Evolutionary conservation across 768 basidiomycete genomes (phyloP), one percentile per base, ranked within the genome.

Genomic region (Termitomyces sp.): DNA sequence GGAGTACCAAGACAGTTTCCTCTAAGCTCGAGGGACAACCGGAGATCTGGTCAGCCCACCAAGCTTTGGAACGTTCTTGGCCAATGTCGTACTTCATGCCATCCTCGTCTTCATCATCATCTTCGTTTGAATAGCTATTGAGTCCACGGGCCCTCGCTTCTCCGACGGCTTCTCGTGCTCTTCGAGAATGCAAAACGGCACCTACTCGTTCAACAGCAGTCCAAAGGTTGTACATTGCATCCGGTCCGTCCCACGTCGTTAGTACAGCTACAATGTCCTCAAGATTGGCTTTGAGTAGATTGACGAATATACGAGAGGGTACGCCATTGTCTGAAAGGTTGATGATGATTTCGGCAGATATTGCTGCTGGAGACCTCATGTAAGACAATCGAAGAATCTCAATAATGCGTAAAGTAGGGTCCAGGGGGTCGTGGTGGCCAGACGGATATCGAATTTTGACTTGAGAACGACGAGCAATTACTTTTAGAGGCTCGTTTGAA

Each of bases 271-370:
- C 69, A 9, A 78, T 56, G 29, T 69, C 69, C 34, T 65, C 58
- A 1, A 81, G 62, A 20, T 69, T 69, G 37, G 69, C 45, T 57
- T 71, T 69, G 34, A 81, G 59, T 2, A 84, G 60, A 0, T 72
- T 51, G 5, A 69, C 49, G 59, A 87, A 83, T 5, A 75, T 66
- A 0, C 45, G 4, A 28, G 68, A 57, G 6, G 77, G 75, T 3
- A 89, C 86, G 0, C 82, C 82, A 62, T 88, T 88, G 56, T 87
- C 85, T 0, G 80, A 75, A 6, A 88, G 72, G 64, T 87, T 87
- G 50, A 86, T 79, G 37, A 87, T 81, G 0, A 77, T 81, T 61
- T 89, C 85, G 1, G 74, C 69, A 1, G 84, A 81, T 5, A 88
- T 70, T 7, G 74, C 71, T 5, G 76, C 71, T 1, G 80, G 77